Evolutionary conservation across 1,139 yeast species (phyloP).

Genomic region (Kodamaea ohmeri): DNA sequence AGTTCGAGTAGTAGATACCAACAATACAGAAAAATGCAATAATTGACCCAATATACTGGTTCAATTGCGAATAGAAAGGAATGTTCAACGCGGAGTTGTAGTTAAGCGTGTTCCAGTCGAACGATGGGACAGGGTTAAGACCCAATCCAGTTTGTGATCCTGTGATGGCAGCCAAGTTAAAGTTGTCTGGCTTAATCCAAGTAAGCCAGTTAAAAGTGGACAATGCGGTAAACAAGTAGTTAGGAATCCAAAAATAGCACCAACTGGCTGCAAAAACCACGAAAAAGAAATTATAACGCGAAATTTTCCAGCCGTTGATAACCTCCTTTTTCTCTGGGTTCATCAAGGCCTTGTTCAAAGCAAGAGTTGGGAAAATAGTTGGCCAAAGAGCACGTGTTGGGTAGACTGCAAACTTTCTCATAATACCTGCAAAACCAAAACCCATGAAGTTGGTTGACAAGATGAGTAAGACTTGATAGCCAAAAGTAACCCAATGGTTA

Average conservation of each 20-base stretch:
- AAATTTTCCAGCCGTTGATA: constrained; percentile 22
- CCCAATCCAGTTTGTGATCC: constrained; percentile 19
- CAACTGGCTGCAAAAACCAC: constrained; percentile 15
- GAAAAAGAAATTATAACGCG: constrained; percentile 18
- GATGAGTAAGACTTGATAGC: constrained; percentile 18
- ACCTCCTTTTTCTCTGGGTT: constrained; percentile 17
- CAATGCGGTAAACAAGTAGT: constrained; percentile 18
- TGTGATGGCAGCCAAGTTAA: constrained; percentile 18
- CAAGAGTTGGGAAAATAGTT: constrained; percentile 19
- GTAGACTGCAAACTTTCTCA: constrained; percentile 20
- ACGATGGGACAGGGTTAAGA: constrained; percentile 19
- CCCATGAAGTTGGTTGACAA: constrained; percentile 22
- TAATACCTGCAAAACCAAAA: constrained; percentile 23
- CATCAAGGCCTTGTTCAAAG: constrained; percentile 21
- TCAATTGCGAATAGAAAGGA: constrained; percentile 17
- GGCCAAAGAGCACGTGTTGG: constrained; percentile 20
- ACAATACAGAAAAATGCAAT: constrained; percentile 15
- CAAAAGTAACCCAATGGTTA: constrained; percentile 19
- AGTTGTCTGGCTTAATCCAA: constrained; percentile 21
- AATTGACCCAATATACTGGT: constrained; percentile 16
- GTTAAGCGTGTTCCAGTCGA: constrained; percentile 20
- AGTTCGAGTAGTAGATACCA: constrained; percentile 18
- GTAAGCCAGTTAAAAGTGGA: constrained; percentile 22
- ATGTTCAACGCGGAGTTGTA: constrained; percentile 11
- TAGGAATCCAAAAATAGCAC: constrained; percentile 21